Base-by-base conservation (phyloP, 1,284 basidiomycete species). In the Malassezia globosa region DNA sequence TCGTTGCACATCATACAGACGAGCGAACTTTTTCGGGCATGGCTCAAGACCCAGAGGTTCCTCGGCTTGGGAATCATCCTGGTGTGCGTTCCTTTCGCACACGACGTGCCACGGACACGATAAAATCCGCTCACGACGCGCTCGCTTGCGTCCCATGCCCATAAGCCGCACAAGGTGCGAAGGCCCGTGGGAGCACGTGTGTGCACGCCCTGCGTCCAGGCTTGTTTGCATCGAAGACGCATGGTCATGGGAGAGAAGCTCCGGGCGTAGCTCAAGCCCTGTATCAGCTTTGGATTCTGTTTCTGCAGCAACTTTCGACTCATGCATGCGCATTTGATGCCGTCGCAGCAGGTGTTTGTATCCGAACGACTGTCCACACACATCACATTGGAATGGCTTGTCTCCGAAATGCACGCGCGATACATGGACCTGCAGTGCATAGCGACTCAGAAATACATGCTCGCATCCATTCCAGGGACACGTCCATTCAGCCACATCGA, bases 381-480 rank as follows among this genome's bases (percentile, higher is more conserved):
- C 11, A 1, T 42, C 27, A 25, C 50, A 52, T 13, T 21, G n/a
- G 14, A 47, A 47, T 8, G 50, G 50, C 7, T 39, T 41, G 7
- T 41, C 31, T 14, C 26, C 29, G 7, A 22, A 26, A 22, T 52
- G 50, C 13, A 52, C 44, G 1, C 35, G 23, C 7, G 44, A 37
- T 3, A 47, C 7, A 27, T 52, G 50, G 5, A 26, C 29, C 7
- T 42, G 26, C 8, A 52, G 34, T 10, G 50, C 44, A 18, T 41
- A 52, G 10, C 11, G n/a, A 7, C 36, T 25, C 34, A 35, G 35
- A 18, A 52, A 46, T 16, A 22, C 18, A 5, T 46, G 34, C 7
- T 36, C 39, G 18, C 50, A 52, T 4, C 50, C 50, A 21, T 52
- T 47, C 50, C 50, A 52, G 3, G 45, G 22, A 31, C 49, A 51